Conservation (phyloP, 257 asterid genomes). For the Fraxinus excelsior region DNA sequence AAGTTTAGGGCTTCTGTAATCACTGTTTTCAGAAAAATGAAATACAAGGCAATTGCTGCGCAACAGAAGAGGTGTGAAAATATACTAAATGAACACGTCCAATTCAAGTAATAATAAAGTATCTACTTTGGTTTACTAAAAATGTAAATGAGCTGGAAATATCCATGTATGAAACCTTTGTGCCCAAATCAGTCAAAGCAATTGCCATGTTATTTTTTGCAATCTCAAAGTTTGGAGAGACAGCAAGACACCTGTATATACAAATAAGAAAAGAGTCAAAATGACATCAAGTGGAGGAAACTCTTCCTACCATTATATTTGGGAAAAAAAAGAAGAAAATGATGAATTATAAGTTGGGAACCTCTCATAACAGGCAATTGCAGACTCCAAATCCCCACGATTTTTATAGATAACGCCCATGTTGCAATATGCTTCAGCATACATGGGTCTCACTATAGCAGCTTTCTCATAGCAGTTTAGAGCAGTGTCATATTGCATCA, state of each 20-base stretch:
- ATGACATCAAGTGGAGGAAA: constrained; percentile 21
- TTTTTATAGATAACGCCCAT: constrained; percentile 98
- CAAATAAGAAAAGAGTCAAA: constrained; percentile 20
- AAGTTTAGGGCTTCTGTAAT: neutral
- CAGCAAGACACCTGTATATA: constrained; percentile 82
- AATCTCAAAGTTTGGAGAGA: constrained; percentile 97
- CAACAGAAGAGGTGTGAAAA: neutral
- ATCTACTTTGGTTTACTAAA: constrained; percentile 20
- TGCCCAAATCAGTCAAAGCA: constrained; percentile 98
- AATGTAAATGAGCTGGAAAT: constrained; percentile 13
- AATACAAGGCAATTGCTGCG: constrained; percentile 7
- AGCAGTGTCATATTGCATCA: constrained; percentile 99
- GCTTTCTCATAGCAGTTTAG: constrained; percentile 94
- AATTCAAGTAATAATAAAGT: constrained; percentile 5
- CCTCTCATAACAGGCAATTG: constrained; percentile 98
- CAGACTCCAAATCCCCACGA: constrained; percentile 95
- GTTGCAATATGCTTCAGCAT: constrained; percentile 99
- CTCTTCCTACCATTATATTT: constrained; percentile 14
- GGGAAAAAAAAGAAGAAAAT: neutral
- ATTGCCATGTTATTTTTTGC: constrained; percentile 99
- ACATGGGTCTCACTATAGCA: constrained; percentile 94
- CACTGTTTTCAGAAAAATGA: constrained; percentile 9
- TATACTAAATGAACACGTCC: neutral
- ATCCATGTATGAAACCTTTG: constrained; percentile 62
- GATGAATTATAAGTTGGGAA: constrained; percentile 22